Evolutionary conservation across 805 yeast genomes (phyloP), one percentile per base, ranked within the genome.

Genomic region (Zygosaccharomyces bailii): DNA sequence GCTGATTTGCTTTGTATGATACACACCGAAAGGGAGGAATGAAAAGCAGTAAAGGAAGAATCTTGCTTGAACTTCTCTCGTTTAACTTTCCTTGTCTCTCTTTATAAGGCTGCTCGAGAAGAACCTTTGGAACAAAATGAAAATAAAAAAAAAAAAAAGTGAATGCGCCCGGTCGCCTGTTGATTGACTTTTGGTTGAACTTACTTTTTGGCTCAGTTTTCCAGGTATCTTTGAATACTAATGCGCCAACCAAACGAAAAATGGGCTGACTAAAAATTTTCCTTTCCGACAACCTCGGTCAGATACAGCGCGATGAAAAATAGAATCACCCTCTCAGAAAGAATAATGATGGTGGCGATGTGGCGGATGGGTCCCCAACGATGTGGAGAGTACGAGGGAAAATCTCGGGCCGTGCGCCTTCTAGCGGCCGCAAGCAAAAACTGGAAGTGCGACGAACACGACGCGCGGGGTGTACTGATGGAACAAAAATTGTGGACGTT

Each of bases 221-320:
- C 23, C 1, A 17, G 10, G 20, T 37, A 6, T 21, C 17, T 9
- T 37, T 37, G 20, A 37, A 25, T 17, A 19, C 23, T 25, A 32
- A 25, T 37, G 38, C 6, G 20, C 32, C 17, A 24, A 10, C 19
- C 18, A 14, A 37, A 14, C 17, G 30, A 35, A 37, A 37, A 37
- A 37, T 37, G 40, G 40, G 40, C 40, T 37, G 40, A 37, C 40
- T 17, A 24, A 37, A 37, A 10, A 10, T 11, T 27, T 25, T 27
- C 13, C 31, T 27, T 16, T 13, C 9, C 25, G 25, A 21, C 9
- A 5, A 21, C 8, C 25, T 25, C 30, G 4, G 14, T 27, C 13
- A 27, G 31, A 27, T 27, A n/a, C 31, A n/a, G 25, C 25, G 25
- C 8, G 25, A 21, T 6, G 25, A 21, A 21, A 21, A 21, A 21